Conservation (phyloP, 2,329 filamentous ascomycete genomes). For the Botryotinia narcissicola region DNA sequence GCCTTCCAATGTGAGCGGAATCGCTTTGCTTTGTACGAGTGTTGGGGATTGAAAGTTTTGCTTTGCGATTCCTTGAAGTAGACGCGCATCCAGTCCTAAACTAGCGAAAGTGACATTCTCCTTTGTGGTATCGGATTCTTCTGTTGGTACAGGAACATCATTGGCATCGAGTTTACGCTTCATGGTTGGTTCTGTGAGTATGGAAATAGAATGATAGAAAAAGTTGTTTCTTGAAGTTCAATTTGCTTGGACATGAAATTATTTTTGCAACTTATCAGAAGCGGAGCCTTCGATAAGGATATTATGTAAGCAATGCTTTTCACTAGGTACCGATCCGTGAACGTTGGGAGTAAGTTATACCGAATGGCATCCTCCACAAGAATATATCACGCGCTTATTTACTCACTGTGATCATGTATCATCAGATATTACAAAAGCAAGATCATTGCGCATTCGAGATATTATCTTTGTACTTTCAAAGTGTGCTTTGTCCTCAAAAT, state of each 20-base stretch:
- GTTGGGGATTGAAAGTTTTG: slow-evolving; percentile 85
- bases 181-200: slow-evolving; percentile 42
- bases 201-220: not conserved
- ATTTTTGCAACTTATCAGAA: slow-evolving; percentile 23
- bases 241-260: slow-evolving; percentile 13
- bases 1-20: slow-evolving; percentile 82
- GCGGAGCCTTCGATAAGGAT: slow-evolving; percentile 15
- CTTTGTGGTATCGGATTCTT: slow-evolving; percentile 35
- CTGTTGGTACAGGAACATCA: slow-evolving; percentile 46
- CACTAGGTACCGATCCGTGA: not conserved
- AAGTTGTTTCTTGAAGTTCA: slow-evolving; percentile 13
- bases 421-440: not conserved
- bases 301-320: not conserved
- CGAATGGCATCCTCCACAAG: not conserved
- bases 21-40: slow-evolving; percentile 81
- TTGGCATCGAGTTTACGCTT: slow-evolving; percentile 61
- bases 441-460: not conserved
- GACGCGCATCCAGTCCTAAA: slow-evolving; percentile 77
- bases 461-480: not conserved
- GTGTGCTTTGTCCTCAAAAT: not conserved
- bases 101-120: slow-evolving; percentile 61
- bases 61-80: slow-evolving; percentile 81
- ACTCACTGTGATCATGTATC: not conserved
- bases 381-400: not conserved
- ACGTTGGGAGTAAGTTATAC: not conserved